Base-by-base conservation (phyloP, 2,329 filamentous ascomycete genomes). In the Monosporascus ibericus region DNA sequence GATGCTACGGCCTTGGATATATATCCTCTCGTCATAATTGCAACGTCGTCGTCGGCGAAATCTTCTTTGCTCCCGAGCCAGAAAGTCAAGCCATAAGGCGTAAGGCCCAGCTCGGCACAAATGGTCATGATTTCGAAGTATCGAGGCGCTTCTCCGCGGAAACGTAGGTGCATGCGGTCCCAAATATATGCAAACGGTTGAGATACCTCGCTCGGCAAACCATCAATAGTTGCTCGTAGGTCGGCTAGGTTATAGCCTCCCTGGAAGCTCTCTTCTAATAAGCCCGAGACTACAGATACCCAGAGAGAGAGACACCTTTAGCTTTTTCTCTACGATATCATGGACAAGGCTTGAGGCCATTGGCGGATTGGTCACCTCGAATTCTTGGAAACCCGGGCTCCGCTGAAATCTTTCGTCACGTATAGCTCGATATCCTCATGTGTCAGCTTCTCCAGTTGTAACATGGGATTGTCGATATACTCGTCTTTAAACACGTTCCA, bases 381-480 rank as follows among this genome's bases (percentile, higher is more conserved):
- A 34, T 14, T 44, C 52, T 27, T 52, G 37, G 47, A 58, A 54
- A 14, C 52, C 48, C 38, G 17, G 15, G 44, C 57, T 58, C 3
- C 30, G 34, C 20, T 48, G 38, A 6, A 66, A 52, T n/a, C 53
- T 48, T 9, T 55, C 7, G 57, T 20, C 7, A 63, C 54, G 39
- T 61, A 65, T 3, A 17, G 22, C 18, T 55, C 30, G 38, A 65
- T 65, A 49, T 65, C 63, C 2, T 44, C 20, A 3, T 44, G 34
- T 11, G 61, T 67, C 8, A 65, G 38, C 5, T 59, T 52, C 22
- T 67, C 58, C 0, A 65, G 48, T 15, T 50, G 44, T 17, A 66
- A 52, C n/a, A 39, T 54, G 5, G 58, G 58, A 6, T 18, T 55
- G 1, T 42, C 2, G 11, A 9, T 38, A 40, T 62, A 66, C 2